Percentiles rank a stretch among this genome's conserved stretches.
Conservation (phyloP, 2,329 filamentous ascomycete genomes). For the Fusarium caatingaense region DNA sequence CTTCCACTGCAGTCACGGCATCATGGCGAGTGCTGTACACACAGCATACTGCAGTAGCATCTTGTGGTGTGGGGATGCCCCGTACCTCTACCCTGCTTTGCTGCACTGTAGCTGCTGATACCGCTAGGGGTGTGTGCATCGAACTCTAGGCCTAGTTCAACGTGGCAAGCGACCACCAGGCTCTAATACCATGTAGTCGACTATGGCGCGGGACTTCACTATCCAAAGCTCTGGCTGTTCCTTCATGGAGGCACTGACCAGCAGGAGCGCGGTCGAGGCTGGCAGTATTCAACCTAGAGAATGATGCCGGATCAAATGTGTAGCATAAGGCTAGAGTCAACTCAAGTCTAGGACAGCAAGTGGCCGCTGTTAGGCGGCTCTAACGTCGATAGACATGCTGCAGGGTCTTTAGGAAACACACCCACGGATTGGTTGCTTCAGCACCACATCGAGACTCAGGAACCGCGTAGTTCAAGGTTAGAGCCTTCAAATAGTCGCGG, state of each 20-base stretch:
- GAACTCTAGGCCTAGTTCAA: constrained; percentile 47
- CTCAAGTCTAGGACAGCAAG: constrained; percentile 2
- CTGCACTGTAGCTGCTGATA: constrained; percentile 32
- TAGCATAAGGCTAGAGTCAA: neutral
- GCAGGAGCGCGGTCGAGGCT: neutral
- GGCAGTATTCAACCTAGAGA: neutral
- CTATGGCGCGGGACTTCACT: constrained; percentile 1
- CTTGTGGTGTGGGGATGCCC: constrained; percentile 43
- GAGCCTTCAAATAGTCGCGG: constrained; percentile 34
- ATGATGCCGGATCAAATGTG: neutral
- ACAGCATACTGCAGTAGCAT: constrained; percentile 37
- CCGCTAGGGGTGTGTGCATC: constrained; percentile 36
- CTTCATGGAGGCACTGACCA: constrained; percentile 1
- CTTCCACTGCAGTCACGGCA: constrained; percentile 32
- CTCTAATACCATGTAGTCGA: constrained; percentile 20
- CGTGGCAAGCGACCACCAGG: constrained; percentile 50
- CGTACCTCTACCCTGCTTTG: constrained; percentile 34
- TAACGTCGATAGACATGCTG: constrained; percentile 36
- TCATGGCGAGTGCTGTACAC: constrained; percentile 36
- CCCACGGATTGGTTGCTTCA: constrained; percentile 28
- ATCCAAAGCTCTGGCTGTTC: constrained; percentile 3
- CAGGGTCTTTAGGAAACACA: constrained; percentile 42
- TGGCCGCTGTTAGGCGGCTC: constrained; percentile 10
- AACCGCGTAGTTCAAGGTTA: constrained; percentile 35
- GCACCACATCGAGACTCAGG: constrained; percentile 42